Percentiles rank a stretch among this genome's conserved stretches.
Evolutionary conservation across 352 stramenopile species (phyloP).

Genomic region (Pythium aquatile): DNA sequence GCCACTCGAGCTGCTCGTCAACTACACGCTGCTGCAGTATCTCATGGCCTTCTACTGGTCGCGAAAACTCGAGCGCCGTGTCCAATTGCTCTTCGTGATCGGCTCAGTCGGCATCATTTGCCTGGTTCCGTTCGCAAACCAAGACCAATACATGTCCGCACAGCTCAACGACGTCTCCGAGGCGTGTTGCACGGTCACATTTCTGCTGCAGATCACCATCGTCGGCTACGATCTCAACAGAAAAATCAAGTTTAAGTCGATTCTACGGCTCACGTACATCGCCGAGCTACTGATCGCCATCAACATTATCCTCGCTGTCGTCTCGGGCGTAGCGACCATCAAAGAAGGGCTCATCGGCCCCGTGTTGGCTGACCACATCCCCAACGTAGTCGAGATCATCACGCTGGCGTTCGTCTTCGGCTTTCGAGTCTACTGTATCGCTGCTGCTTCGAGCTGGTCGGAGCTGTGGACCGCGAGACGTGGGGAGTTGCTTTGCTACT

Average conservation of each 20-base stretch:
- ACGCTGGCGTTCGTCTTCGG: slow-evolving; percentile 33
- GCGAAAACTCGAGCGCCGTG: slow-evolving; percentile 3
- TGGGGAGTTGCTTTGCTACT: slow-evolving; percentile 1
- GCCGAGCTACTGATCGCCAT: slow-evolving; percentile 23
- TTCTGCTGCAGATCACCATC: slow-evolving; percentile 38
- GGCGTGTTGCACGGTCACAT: slow-evolving; percentile 33
- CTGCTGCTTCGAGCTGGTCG: slow-evolving; percentile 17
- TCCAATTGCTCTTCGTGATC: slow-evolving; percentile 11
- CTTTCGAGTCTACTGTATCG: slow-evolving; percentile 43
- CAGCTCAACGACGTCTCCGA: slow-evolving; percentile 36
- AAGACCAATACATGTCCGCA: slow-evolving; percentile 1
- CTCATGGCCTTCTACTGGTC: slow-evolving; percentile 18
- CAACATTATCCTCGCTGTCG: slow-evolving; percentile 17
- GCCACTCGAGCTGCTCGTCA: slow-evolving; percentile 29
- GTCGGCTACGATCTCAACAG: slow-evolving; percentile 29
- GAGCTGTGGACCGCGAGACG: slow-evolving; percentile 1
- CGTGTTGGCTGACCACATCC: slow-evolving; percentile 11
- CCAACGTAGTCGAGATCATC: slow-evolving; percentile 26
- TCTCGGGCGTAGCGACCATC: slow-evolving; percentile 8
- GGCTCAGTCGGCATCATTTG: slow-evolving; percentile 1
- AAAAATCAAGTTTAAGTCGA: slow-evolving; percentile 27
- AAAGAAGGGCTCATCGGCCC: slow-evolving; percentile 5
- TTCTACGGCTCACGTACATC: slow-evolving; percentile 10
- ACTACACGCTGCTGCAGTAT: slow-evolving; percentile 37
- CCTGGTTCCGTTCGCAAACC: slow-evolving; percentile 16